Evolutionary conservation across 2,329 filamentous ascomycete species (phyloP).

Genomic region (Calonectria hawksworthii): DNA sequence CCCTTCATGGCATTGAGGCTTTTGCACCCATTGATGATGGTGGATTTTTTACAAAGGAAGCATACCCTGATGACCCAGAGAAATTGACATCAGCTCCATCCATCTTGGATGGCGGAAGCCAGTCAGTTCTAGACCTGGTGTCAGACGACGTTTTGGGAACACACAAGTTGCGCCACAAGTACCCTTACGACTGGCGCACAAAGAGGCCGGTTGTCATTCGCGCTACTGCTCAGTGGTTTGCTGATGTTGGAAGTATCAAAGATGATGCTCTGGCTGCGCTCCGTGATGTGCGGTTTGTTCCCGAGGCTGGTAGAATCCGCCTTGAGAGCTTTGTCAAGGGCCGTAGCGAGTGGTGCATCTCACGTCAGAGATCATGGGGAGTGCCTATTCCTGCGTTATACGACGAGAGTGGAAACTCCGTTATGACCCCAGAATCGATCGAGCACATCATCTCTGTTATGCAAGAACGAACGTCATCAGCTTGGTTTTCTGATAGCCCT

Average conservation of each 20-base stretch:
- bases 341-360: conserved; percentile 97
- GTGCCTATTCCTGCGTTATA: conserved; percentile 96
- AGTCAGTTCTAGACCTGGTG: conserved; percentile 79
- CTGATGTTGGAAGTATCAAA: conserved; percentile 89
- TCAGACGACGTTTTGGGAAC: conserved; percentile 74
- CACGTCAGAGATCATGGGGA: conserved; percentile 94
- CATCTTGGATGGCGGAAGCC: conserved; percentile 79
- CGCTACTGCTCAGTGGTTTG: conserved; percentile 98
- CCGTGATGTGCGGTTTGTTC: conserved; percentile 81
- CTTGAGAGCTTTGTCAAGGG: conserved; percentile 89
- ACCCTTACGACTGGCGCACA: conserved; percentile 97
- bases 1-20: conserved; percentile 76
- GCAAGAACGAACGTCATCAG: conserved; percentile 83
- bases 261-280: conserved; percentile 78
- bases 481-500: conserved; percentile 90
- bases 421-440: conserved; percentile 85
- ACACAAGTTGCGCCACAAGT: conserved; percentile 88
- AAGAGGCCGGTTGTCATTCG: conserved; percentile 92
- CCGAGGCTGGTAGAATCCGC: conserved; percentile 78
- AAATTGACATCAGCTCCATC: conserved; percentile 76
- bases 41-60: conserved; percentile 85
- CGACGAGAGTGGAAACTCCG: conserved; percentile 77
- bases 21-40: conserved; percentile 87
- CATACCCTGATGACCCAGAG: conserved; percentile 78
- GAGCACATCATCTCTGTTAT: conserved; percentile 88